Base-by-base conservation (phyloP, 2,329 filamentous ascomycete genomes). In the Venturia effusa region DNA sequence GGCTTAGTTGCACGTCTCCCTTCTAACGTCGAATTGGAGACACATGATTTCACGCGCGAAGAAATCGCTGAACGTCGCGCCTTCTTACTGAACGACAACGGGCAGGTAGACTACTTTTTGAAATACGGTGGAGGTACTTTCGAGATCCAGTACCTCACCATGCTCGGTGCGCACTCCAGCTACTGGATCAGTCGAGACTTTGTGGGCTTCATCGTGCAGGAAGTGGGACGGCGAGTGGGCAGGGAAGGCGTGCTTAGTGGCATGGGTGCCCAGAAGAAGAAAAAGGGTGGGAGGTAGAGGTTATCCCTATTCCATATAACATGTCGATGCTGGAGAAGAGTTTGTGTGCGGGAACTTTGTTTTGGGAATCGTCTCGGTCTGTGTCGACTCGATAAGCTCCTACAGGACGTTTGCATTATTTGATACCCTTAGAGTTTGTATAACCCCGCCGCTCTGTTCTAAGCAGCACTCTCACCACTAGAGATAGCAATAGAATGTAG, bases 121-220 rank as follows among this genome's bases (percentile, higher is more conserved):
- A 86, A 86, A 60, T 92, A 90, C 8, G 89, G 91, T 0, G 88
- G 90, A 1, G 94, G 94, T 0, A 88, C 92, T 4, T 79, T 99
- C 41, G 94, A 96, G 75, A 92, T 97, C 30, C 92, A 97, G 75
- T 99, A 99, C 73, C 76, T 97, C 41, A 97, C 96, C 68, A 99
- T 99, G 94, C 78, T 99, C 63, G 90, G 91, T 64, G 94, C 94
- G 10, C 94, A 99, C 75, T 92, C 90, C 64, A 93, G 89, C 72
- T 99, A 99, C 74, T 99, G 94, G 94, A 83, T 85, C 1, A 86
- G 89, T 69, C 84, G 80, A 34, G 94, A 97, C 72, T 92, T 99
- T 73, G 87, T 96, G n/a, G 80, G 92, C 55, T 87, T 97, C 79
- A 76, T 97, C 61, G 95, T 95, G 54, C 80, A 93, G 39, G 94